Evolutionary conservation across 2,329 filamentous ascomycete species (phyloP).

Genomic region (Ceratocystis papillata): DNA sequence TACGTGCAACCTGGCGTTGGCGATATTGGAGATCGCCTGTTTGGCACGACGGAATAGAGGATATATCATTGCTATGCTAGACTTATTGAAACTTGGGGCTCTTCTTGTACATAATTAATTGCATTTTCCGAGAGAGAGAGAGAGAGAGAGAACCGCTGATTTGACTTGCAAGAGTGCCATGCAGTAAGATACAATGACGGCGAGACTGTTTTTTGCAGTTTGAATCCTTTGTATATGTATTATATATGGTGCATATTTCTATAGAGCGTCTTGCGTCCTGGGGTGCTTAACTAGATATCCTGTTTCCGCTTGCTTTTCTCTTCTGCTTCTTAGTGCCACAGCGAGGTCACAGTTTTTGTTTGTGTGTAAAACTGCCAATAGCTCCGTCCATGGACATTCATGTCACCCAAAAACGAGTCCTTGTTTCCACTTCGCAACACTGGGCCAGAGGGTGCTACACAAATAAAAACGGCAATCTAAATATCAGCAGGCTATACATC

Average conservation of each 20-base stretch:
- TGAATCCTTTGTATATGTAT: background rate
- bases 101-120: constrained; percentile 22
- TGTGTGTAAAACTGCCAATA: constrained; percentile 27
- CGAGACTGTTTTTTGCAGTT: too few relatives aligned
- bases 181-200: too few relatives aligned
- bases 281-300: background rate
- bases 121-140: background rate
- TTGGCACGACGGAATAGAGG: constrained; percentile 32
- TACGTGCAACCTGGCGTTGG: constrained; percentile 88
- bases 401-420: constrained; percentile 28
- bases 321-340: constrained; percentile 30
- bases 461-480: background rate
- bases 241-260: background rate
- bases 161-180: background rate
- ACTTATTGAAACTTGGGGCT: background rate
- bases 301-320: background rate
- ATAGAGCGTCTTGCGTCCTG: background rate
- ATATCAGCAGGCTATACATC: background rate
- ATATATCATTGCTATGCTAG: background rate
- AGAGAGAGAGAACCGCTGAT: background rate
- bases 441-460: constrained; percentile 25
- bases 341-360: constrained; percentile 26
- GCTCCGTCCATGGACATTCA: constrained; percentile 23
- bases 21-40: constrained; percentile 82
- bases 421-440: constrained; percentile 27